Percentiles rank a stretch among this genome's conserved stretches.
Conservation (phyloP, 2,329 filamentous ascomycete genomes). For the Colletotrichum sp. region DNA sequence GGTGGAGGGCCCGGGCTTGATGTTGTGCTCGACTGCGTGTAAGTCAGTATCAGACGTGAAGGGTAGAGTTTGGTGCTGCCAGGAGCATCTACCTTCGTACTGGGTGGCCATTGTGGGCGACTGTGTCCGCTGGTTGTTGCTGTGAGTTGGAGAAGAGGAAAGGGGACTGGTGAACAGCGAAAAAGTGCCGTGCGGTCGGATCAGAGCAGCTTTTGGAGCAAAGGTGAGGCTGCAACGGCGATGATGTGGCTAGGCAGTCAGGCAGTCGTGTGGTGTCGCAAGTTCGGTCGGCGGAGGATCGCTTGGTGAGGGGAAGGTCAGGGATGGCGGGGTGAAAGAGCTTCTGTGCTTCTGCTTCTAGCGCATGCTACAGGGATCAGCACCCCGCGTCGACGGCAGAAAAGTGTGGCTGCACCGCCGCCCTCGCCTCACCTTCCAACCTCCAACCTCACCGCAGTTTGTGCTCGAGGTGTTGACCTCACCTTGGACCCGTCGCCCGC, state of each 20-base stretch:
- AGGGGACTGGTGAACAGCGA: no score
- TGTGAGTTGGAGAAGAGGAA: neutral
- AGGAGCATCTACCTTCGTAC: slow-evolving; percentile 54
- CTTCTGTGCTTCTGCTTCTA: neutral
- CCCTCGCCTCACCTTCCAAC: neutral
- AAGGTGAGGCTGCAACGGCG: slow-evolving; percentile 13
- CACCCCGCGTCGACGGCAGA: neutral
- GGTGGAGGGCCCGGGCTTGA: slow-evolving; percentile 48
- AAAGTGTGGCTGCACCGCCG: neutral
- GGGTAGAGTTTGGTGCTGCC: neutral
- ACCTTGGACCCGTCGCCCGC: neutral
- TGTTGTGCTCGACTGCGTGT: slow-evolving; percentile 66
- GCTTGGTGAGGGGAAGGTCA: neutral
- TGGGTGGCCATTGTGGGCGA: slow-evolving; percentile 55
- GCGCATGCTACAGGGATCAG: neutral
- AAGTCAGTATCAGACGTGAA: neutral
- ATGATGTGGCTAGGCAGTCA: slow-evolving; percentile 16
- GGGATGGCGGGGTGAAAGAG: neutral
- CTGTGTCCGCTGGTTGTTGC: neutral
- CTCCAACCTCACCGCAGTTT: neutral
- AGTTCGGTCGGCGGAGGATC: neutral
- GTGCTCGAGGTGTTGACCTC: neutral
- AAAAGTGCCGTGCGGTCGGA: neutral
- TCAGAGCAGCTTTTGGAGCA: neutral
- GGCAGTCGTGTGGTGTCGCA: slow-evolving; percentile 20